Percentiles rank a stretch among this genome's conserved stretches.
These are phyloP conservation scores for Ganoderma sinense DNA, from an alignment of 1,284 basidiomycete species.

Conservation along the genomic window DNA sequence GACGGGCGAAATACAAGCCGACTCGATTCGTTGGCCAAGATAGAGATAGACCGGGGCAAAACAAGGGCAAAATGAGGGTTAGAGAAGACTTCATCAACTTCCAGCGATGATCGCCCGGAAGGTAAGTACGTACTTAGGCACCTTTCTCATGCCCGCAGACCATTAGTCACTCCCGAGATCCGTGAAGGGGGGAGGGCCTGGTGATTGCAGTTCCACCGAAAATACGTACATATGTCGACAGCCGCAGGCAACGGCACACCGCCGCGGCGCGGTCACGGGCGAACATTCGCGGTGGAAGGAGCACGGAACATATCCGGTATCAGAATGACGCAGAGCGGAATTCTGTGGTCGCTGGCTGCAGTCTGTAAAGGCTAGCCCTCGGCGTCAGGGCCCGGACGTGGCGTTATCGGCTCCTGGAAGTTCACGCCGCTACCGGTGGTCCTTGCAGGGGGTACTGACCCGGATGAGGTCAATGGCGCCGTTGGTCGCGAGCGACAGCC, in stretches of 20 bases:
- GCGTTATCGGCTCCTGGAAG: too few species aligned
- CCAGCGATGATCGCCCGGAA: neutral
- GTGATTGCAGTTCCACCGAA: neutral
- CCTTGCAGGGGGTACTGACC: too few species aligned
- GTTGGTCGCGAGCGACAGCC: too few species aligned
- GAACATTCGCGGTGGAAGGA: constrained; percentile 23
- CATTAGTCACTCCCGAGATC: constrained; percentile 19
- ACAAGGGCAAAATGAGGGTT: neutral
- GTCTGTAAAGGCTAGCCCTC: too few species aligned
- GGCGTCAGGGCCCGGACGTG: too few species aligned
- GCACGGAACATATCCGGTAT: constrained; percentile 33
- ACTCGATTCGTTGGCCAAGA: neutral
- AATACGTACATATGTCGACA: neutral
- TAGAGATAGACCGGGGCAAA: too few species aligned
- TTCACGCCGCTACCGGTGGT: too few species aligned
- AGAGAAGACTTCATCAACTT: neutral
- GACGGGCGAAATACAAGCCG: neutral
- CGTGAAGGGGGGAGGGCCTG: neutral
- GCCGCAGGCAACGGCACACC: neutral
- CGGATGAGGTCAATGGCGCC: too few species aligned
- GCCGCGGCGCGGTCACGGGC: neutral
- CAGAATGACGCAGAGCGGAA: constrained; percentile 12
- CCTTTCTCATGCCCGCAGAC: constrained; percentile 3
- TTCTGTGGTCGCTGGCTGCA: neutral
- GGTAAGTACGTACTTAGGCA: constrained; percentile 14